Evolutionary conservation across 2,329 filamentous ascomycete genomes (phyloP).

Genomic region (Verticillium nonalfalfae): DNA sequence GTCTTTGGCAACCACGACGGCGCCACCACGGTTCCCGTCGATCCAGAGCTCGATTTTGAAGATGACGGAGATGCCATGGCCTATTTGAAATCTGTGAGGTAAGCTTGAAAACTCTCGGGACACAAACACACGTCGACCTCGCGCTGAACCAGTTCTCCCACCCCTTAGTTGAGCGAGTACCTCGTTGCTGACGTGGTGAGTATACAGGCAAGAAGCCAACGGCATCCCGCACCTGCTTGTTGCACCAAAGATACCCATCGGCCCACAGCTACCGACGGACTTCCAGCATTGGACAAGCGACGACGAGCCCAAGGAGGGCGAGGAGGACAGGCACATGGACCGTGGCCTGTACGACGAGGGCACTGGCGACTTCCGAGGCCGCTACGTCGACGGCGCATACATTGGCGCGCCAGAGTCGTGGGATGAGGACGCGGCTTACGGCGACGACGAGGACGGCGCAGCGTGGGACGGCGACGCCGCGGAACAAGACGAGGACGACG

Average conservation of each 20-base stretch:
- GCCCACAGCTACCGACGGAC: slow-evolving; percentile 40
- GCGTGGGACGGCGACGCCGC: slow-evolving; percentile 5
- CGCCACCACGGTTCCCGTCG: slow-evolving; percentile 35
- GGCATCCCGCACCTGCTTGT: slow-evolving; percentile 66
- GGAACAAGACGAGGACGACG: slow-evolving; percentile 18
- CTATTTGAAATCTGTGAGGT: slow-evolving; percentile 68
- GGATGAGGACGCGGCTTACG: slow-evolving; percentile 14
- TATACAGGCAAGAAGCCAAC: slow-evolving; percentile 66
- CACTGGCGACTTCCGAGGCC: slow-evolving; percentile 51
- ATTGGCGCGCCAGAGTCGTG: slow-evolving; percentile 48
- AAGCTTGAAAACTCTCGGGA: slow-evolving; percentile 22
- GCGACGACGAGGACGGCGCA: slow-evolving; percentile 18
- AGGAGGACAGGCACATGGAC: slow-evolving; percentile 23
- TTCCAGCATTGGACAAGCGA: slow-evolving; percentile 17
- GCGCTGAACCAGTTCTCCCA: background rate
- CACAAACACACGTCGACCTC: background rate
- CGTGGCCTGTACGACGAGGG: slow-evolving; percentile 41
- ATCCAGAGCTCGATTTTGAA: slow-evolving; percentile 60
- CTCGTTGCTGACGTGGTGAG: slow-evolving; percentile 43
- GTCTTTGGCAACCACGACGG: slow-evolving; percentile 58
- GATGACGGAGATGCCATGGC: slow-evolving; percentile 62
- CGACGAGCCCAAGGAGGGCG: slow-evolving; percentile 16
- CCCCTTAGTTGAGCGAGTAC: slow-evolving; percentile 8
- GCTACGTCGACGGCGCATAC: slow-evolving; percentile 76
- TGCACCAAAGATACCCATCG: slow-evolving; percentile 49